Evolutionary conservation across 768 basidiomycete species (phyloP).

Genomic region (Lentinula guzmanii): DNA sequence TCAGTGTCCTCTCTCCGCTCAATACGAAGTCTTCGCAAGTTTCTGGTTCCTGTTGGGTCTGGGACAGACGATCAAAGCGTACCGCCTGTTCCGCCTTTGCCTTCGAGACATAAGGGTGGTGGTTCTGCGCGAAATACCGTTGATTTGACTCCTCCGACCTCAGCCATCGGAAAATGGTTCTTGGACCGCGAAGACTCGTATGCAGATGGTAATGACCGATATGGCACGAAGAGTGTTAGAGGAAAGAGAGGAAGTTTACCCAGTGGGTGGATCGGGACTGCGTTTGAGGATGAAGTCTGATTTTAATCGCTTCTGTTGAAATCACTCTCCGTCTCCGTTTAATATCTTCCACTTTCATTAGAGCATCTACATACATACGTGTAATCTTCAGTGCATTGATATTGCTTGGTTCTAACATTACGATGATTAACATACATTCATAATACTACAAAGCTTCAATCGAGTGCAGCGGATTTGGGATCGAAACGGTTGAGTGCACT

Average conservation of each 20-base stretch:
- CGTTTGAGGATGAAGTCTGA: background rate
- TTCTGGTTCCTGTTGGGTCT: background rate
- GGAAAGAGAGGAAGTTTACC: background rate
- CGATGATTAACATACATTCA: background rate
- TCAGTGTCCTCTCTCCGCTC: conserved; percentile 1
- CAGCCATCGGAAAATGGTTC: conserved; percentile 16
- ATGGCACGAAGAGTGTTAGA: background rate
- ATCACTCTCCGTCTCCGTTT: background rate
- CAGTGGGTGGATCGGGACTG: background rate
- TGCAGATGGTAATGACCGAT: conserved; percentile 2
- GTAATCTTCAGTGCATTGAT: background rate
- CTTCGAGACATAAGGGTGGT: background rate
- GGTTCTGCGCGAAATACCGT: background rate
- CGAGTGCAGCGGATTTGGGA: too few relatives aligned
- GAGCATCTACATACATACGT: background rate
- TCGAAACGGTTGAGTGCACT: too few relatives aligned
- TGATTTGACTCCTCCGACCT: background rate
- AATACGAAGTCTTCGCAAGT: background rate
- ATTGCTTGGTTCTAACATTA: background rate
- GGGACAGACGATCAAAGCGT: background rate
- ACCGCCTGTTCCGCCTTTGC: background rate
- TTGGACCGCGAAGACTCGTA: conserved; percentile 1
- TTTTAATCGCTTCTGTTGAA: too few relatives aligned
- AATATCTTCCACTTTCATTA: background rate
- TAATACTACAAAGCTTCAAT: background rate